phyloP scores from a whole-genome alignment of 352 stramenopile genomes.

The Phytophthora nicotianae region DNA sequence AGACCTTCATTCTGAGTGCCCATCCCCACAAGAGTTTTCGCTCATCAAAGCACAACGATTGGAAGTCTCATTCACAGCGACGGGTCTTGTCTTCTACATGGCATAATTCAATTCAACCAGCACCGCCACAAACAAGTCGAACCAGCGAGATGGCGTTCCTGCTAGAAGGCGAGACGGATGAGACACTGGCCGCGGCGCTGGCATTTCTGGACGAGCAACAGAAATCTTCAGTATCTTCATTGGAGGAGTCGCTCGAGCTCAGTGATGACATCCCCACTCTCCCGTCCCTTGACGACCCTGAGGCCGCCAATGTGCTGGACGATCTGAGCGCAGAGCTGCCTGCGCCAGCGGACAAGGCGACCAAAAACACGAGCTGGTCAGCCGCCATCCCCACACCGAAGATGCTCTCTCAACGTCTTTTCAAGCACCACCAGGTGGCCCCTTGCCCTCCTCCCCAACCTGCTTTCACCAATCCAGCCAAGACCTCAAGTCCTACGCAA shows the following conservation, averaged over 20 bases:
- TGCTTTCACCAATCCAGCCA: constrained; percentile 1
- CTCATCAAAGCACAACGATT: constrained; percentile 17
- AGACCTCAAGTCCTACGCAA: not conserved
- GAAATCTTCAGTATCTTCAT: not conserved
- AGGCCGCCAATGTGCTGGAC: constrained; percentile 29
- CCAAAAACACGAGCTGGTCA: constrained; percentile 11
- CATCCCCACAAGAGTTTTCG: constrained; percentile 17
- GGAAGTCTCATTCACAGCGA: constrained; percentile 12
- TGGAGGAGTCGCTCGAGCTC: not conserved
- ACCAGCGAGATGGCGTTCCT: constrained; percentile 26
- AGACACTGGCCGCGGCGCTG: constrained; percentile 33
- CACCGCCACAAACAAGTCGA: not conserved
- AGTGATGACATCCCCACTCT: constrained; percentile 11
- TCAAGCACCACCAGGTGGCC: constrained; percentile 23
- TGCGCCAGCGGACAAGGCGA: constrained; percentile 10
- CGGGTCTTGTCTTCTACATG: not conserved
- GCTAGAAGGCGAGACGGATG: constrained; percentile 30
- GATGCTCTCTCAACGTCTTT: constrained; percentile 17
- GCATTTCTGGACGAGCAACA: constrained; percentile 35
- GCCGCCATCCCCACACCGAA: constrained; percentile 7
- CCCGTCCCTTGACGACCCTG: constrained; percentile 23
- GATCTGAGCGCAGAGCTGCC: constrained; percentile 25
- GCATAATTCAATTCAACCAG: constrained; percentile 28
- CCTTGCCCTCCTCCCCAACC: constrained; percentile 13
- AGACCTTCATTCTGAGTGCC: constrained; percentile 13